phyloP scores from a whole-genome alignment of 208 protist genomes.

The Histomonas meleagridis region DNA sequence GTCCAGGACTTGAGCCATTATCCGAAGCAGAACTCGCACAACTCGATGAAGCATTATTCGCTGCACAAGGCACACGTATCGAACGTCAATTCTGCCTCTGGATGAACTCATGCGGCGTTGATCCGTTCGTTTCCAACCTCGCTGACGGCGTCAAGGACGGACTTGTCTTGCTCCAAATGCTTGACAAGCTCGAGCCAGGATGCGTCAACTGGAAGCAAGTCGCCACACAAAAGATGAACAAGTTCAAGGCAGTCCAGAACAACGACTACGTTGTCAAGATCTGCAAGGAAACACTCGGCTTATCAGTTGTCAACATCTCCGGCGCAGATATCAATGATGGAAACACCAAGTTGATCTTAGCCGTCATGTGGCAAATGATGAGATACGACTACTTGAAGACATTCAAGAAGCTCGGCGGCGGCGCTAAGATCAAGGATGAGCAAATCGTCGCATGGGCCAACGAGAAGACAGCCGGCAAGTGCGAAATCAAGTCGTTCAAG shows the following conservation, averaged over 20 bases:
- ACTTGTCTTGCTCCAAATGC: slow-evolving; percentile 43
- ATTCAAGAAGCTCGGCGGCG: slow-evolving; percentile 45
- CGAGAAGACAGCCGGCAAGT: slow-evolving; percentile 41
- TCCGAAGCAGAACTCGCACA: slow-evolving; percentile 44
- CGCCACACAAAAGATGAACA: slow-evolving; percentile 45
- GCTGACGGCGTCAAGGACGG: slow-evolving; percentile 48
- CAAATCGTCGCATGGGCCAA: slow-evolving; percentile 54
- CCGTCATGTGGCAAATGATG: slow-evolving; percentile 54
- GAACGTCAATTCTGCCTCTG: slow-evolving; percentile 55
- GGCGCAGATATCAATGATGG: slow-evolving; percentile 50
- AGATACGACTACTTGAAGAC: slow-evolving; percentile 50
- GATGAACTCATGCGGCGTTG: slow-evolving; percentile 54
- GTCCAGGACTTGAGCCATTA: slow-evolving; percentile 50
- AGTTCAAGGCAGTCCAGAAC: slow-evolving; percentile 54
- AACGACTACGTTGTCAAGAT: slow-evolving; percentile 48
- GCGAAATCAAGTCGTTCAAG: background rate
- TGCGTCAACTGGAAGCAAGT: slow-evolving; percentile 44
- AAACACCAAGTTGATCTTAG: slow-evolving; percentile 48
- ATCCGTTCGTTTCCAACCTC: slow-evolving; percentile 45
- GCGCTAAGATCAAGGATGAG: slow-evolving; percentile 46
- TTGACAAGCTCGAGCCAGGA: slow-evolving; percentile 52
- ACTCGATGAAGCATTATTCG: slow-evolving; percentile 23
- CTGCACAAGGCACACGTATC: slow-evolving; percentile 47
- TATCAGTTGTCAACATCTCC: slow-evolving; percentile 45
- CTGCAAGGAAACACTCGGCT: slow-evolving; percentile 38